Evolutionary conservation across 139 green algal genomes (phyloP).

Genomic region (Pleodorina starrii): DNA sequence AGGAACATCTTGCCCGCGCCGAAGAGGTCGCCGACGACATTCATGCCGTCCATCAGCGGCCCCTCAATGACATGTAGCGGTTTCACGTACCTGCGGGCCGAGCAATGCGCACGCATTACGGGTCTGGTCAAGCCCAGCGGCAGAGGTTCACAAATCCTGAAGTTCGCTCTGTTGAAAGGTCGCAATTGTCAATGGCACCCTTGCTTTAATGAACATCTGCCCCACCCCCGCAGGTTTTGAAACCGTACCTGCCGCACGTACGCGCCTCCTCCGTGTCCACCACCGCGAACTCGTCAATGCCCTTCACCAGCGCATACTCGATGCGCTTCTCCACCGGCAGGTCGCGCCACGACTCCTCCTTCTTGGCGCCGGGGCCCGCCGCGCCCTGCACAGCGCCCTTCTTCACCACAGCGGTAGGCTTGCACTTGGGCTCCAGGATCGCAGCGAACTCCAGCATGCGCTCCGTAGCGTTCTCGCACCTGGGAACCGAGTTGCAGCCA

Average conservation of each 20-base stretch:
- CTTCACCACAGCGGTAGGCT: slow-evolving; percentile 86
- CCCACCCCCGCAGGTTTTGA: no score
- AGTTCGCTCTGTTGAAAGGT: no score
- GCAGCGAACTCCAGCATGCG: slow-evolving; percentile 94
- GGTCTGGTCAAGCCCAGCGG: no score
- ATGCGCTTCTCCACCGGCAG: slow-evolving; percentile 90
- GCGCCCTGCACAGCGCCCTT: slow-evolving; percentile 64
- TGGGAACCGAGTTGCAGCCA: no score
- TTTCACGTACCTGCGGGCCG: slow-evolving; percentile 75
- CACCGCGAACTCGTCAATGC: slow-evolving; percentile 94
- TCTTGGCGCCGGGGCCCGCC: slow-evolving; percentile 28
- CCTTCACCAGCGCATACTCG: slow-evolving; percentile 96
- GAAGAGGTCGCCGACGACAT: slow-evolving; percentile 98
- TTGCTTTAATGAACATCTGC: no score
- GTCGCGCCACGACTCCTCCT: slow-evolving; percentile 86
- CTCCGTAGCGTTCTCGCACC: slow-evolving; percentile 97
- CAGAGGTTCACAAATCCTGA: no score
- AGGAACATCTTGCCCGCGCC: slow-evolving; percentile 99
- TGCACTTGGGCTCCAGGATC: slow-evolving; percentile 94
- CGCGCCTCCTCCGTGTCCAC: slow-evolving; percentile 95
- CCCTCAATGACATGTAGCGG: slow-evolving; percentile 98
- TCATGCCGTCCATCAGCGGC: slow-evolving; percentile 99
- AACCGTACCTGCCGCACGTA: slow-evolving; percentile 68
- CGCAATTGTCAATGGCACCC: no score
- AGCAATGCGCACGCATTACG: no score